Evolutionary conservation across 176 grass and related monocot species (phyloP).

Genomic region (Olyra latifolia): DNA sequence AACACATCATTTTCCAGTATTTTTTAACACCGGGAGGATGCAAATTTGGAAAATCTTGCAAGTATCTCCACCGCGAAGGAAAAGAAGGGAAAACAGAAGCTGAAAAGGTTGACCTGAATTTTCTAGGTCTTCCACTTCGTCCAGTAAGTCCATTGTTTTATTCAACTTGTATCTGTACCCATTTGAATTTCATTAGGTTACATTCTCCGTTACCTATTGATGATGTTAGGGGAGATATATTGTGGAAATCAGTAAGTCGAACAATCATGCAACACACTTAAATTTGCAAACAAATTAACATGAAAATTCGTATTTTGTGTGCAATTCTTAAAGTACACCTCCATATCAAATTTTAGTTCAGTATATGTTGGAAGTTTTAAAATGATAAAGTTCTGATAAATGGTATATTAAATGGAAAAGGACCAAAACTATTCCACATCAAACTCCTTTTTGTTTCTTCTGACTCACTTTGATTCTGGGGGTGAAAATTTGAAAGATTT

Average conservation of each 20-base stretch:
- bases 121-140: constrained; percentile 94
- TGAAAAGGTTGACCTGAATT: constrained; percentile 70
- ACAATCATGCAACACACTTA: background rate
- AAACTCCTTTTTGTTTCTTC: background rate
- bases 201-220: background rate
- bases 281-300: background rate
- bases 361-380: constrained; percentile 17
- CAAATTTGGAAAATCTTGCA: constrained; percentile 85
- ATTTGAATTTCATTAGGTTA: constrained; percentile 10
- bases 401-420: constrained; percentile 2
- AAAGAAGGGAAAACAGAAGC: constrained; percentile 61
- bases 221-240: background rate
- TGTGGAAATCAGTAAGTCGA: background rate
- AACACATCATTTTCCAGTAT: constrained; percentile 55
- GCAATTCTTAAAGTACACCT: background rate
- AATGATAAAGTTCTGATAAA: background rate
- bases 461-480: background rate
- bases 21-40: constrained; percentile 77
- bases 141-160: constrained; percentile 57
- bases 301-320: background rate
- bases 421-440: background rate
- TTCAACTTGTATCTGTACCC: background rate
- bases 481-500: background rate
- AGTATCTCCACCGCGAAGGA: constrained; percentile 62
- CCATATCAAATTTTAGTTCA: background rate